phyloP scores from a whole-genome alignment of 495 filamentous ascomycete genomes.

The Hyaloscypha variabilis region DNA sequence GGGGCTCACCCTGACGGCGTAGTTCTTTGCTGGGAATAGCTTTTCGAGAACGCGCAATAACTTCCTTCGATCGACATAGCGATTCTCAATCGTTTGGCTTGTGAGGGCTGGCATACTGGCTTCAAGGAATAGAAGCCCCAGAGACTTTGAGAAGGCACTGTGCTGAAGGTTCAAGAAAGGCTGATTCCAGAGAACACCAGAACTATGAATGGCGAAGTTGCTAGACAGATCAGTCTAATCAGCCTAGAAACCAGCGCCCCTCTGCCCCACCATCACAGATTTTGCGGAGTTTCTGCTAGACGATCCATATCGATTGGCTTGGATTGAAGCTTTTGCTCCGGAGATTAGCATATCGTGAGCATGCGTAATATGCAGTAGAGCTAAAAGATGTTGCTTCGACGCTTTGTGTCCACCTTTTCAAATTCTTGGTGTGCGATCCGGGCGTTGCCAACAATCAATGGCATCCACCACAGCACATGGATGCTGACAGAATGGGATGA shows the following conservation, averaged over 20 bases:
- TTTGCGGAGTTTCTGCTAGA: not conserved
- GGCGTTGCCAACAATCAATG: too few relatives aligned
- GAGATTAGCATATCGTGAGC: not conserved
- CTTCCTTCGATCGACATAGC: constrained; percentile 12
- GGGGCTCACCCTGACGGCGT: constrained; percentile 8
- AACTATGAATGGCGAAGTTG: not conserved
- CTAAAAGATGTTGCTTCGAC: not conserved
- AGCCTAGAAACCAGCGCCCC: not conserved
- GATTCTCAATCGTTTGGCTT: constrained; percentile 10
- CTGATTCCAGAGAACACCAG: not conserved
- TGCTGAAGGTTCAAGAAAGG: not conserved
- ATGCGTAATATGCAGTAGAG: not conserved
- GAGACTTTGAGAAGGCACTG: not conserved
- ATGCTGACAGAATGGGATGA: not conserved
- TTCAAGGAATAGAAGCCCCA: not conserved
- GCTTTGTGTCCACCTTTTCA: not conserved
- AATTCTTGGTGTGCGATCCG: not conserved
- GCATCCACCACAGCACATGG: too few relatives aligned
- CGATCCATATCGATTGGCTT: not conserved
- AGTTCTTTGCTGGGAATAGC: constrained; percentile 8
- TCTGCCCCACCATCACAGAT: not conserved
- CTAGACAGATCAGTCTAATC: not conserved
- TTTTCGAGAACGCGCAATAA: constrained; percentile 5
- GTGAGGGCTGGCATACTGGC: constrained; percentile 1
- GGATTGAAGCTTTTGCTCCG: not conserved